Conservation (phyloP, 2,329 filamentous ascomycete genomes). For the Apiospora sp. region DNA sequence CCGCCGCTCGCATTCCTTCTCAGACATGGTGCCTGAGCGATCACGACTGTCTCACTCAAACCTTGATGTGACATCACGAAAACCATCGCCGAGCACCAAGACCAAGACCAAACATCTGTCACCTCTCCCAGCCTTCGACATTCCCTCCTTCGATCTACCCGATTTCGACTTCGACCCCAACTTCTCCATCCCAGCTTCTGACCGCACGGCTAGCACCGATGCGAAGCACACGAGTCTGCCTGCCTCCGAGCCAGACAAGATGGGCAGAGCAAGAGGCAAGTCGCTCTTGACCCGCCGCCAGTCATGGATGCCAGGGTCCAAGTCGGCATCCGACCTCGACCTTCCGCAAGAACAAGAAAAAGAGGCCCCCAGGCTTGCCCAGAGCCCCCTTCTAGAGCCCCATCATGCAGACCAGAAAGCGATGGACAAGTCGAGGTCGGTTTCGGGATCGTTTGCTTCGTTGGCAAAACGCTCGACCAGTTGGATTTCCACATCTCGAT, state of each 20-base stretch:
- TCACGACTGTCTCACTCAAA: conserved; percentile 28
- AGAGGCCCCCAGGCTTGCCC: conserved; percentile 33
- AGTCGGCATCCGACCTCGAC: conserved; percentile 48
- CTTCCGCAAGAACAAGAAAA: background rate
- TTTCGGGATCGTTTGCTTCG: conserved; percentile 57
- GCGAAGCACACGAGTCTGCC: conserved; percentile 37
- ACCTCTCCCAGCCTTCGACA: conserved; percentile 51
- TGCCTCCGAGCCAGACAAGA: conserved; percentile 38
- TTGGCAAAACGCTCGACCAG: conserved; percentile 55
- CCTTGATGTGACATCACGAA: conserved; percentile 25
- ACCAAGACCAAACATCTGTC: conserved; percentile 41
- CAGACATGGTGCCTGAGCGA: conserved; percentile 31
- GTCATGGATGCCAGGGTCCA: conserved; percentile 61
- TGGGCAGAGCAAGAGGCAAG: conserved; percentile 47
- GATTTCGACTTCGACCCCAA: conserved; percentile 57
- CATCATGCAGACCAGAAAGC: conserved; percentile 39
- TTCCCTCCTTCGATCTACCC: conserved; percentile 59
- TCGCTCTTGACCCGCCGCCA: conserved; percentile 58
- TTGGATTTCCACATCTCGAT: conserved; percentile 59
- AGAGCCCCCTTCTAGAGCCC: conserved; percentile 26
- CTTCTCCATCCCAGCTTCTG: conserved; percentile 46
- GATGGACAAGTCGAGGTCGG: conserved; percentile 47
- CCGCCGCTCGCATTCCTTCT: conserved; percentile 42
- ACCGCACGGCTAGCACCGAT: conserved; percentile 34
- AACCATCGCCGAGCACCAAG: conserved; percentile 41